These are phyloP conservation scores for Trichoderma breve DNA, from an alignment of 2,329 filamentous ascomycete genomes.

Conservation along the genomic window DNA sequence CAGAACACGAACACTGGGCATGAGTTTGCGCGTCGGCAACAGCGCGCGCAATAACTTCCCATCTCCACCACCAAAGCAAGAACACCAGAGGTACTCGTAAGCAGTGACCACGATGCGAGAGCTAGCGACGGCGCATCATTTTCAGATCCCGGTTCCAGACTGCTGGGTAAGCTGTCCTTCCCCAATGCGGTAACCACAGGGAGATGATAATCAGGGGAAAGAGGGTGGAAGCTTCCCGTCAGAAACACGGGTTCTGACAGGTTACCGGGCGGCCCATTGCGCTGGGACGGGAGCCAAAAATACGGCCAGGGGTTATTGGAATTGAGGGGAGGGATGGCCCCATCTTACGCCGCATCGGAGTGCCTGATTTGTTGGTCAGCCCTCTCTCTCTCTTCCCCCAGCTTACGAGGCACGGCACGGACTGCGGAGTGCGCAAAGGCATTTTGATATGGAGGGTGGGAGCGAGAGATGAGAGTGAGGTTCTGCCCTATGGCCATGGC, in stretches of 20 bases:
- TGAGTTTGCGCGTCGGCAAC: not conserved
- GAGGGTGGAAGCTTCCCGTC: not conserved
- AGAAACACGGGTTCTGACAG: not conserved
- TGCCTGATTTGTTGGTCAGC: not conserved
- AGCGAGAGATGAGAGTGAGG: not conserved
- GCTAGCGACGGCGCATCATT: not conserved
- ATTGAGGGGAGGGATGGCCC: not conserved
- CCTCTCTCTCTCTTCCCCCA: not conserved
- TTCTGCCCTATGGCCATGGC: not conserved
- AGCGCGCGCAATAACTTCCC: not conserved
- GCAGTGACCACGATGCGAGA: not conserved
- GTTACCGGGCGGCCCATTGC: conserved; percentile 15
- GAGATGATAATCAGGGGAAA: not conserved
- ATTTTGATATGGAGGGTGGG: not conserved
- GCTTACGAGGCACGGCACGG: not conserved
- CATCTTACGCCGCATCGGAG: not conserved
- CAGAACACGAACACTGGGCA: not conserved
- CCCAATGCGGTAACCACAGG: not conserved
- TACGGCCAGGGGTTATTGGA: not conserved
- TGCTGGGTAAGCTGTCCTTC: not conserved
- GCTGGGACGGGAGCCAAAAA: conserved; percentile 14
- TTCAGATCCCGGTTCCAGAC: not conserved
- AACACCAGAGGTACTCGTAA: not conserved
- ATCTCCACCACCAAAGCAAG: not conserved
- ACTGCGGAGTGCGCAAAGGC: not conserved